Evolutionary conservation across 176 grass and related monocot species (phyloP), one percentile per base, ranked within the genome.

Genomic region (Hsuehochloa calcarea): DNA sequence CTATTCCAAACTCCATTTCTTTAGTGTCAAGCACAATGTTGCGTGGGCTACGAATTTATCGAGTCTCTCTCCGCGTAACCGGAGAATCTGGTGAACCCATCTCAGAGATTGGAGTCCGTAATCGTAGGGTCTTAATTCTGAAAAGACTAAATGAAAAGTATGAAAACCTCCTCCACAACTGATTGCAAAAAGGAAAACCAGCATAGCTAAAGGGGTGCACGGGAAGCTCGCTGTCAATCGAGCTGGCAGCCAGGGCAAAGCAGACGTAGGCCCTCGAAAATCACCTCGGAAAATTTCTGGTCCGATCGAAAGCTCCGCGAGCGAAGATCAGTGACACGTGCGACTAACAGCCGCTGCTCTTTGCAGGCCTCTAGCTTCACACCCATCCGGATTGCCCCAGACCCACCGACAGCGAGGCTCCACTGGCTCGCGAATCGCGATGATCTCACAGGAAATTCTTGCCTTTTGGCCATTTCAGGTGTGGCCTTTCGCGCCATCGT

Each of bases 381-480:
- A 62, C 23, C 59, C 52, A n/a, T 60, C 79, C 31, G 35, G 86
- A 26, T 37, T 82, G 79, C 29, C 62, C 58, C 66, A 72, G 68
- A 46, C 74, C 22, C 59, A 74, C 89, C 84, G 68, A 87, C 75
- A 75, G 75, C 74, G 62, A 75, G 75, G 75, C 61, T 83, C 49
- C 78, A 52, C 75, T 14, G 12, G n/a, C 49, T 72, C n/a, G 34
- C 47, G 17, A 23, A 16, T 72, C 17, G 41, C 39, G n/a, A 25
- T 22, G 51, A 29, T 62, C 84, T 74, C 71, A 35, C 47, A 51
- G 13, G 39, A 47, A 31, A 40, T 62, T 13, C 10, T 50, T 22
- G 3, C 65, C 49, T 67, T 47, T 87, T 25, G 88, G 74, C 65
- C 72, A 29, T 56, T 49, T 79, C 80, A 79, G 58, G 79, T 73